These are phyloP conservation scores for Acanthamoeba triangularis DNA, from an alignment of 208 protist genomes.

Conservation along the genomic window DNA sequence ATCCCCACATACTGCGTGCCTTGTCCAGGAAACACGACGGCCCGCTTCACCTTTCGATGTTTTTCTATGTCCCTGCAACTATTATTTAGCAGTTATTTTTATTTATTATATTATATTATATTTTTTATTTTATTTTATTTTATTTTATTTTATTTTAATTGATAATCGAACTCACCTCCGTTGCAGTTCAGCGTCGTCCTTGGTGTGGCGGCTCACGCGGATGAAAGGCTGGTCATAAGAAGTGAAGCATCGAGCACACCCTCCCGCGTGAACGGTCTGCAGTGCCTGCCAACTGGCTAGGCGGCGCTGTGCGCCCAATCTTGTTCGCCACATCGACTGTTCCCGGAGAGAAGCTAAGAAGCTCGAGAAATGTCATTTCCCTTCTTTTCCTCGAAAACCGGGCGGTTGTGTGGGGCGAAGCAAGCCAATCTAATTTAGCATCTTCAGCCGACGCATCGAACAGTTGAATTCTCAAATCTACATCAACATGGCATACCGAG, in stretches of 20 bases:
- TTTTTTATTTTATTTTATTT: no score
- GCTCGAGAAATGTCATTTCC: neutral
- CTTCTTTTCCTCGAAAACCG: neutral
- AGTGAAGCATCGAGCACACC: neutral
- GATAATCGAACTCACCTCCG: neutral
- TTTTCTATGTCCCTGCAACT: slow-evolving; percentile 34
- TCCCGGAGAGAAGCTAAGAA: no score
- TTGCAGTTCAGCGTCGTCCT: neutral
- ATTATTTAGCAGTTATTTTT: neutral
- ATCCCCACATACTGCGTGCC: slow-evolving; percentile 71
- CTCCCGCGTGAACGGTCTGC: neutral
- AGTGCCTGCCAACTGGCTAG: no score
- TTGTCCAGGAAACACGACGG: slow-evolving; percentile 71
- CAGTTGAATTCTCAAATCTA: no score
- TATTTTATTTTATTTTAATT: neutral
- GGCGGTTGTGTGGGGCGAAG: no score
- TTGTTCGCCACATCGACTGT: no score
- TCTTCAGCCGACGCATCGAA: no score
- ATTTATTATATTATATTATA: no score
- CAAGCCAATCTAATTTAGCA: neutral
- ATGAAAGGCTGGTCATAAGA: slow-evolving; percentile 29
- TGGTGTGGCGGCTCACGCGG: slow-evolving; percentile 12
- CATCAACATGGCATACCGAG: slow-evolving; percentile 15
- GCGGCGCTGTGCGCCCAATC: no score
- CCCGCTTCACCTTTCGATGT: neutral